phyloP scores from a whole-genome alignment of 495 filamentous ascomycete genomes.

The Penicillium turbatum region DNA sequence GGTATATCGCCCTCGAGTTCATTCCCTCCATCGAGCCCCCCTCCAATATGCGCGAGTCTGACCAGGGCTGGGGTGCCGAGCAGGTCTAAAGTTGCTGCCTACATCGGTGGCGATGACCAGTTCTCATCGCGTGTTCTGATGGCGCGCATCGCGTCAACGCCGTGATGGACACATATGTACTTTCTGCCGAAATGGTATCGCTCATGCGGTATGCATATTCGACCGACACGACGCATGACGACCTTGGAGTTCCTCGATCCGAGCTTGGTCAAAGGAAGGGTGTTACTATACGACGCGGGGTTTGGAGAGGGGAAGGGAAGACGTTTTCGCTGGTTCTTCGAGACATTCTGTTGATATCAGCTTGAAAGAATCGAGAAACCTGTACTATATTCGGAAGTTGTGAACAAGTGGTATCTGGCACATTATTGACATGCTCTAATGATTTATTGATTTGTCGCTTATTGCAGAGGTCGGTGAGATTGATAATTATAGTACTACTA shows the following conservation, averaged over 20 bases:
- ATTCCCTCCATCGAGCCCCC: conserved; percentile 96
- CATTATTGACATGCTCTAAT: conserved; percentile 9
- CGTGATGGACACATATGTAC: neutral
- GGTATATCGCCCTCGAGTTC: conserved; percentile 82
- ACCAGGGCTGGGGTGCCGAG: conserved; percentile 88
- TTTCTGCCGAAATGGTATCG: neutral
- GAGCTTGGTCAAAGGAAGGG: neutral
- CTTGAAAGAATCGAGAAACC: conserved; percentile 1
- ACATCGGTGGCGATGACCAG: conserved; percentile 1
- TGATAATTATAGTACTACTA: neutral
- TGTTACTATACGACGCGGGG: neutral
- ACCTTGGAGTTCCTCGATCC: neutral
- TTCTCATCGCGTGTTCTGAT: neutral
- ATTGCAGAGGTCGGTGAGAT: neutral
- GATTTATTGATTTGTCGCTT: conserved; percentile 1
- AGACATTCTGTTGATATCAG: conserved; percentile 1
- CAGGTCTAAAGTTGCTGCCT: conserved; percentile 57
- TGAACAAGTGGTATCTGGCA: neutral
- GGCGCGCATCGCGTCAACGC: neutral
- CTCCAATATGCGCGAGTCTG: conserved; percentile 92
- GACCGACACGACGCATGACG: neutral
- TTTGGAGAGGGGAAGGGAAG: neutral
- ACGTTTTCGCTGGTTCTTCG: neutral
- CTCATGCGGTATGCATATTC: neutral
- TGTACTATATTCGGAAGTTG: conserved; percentile 18